phyloP scores from a whole-genome alignment of 768 basidiomycete species.

The Panaeolus papilionaceus region DNA sequence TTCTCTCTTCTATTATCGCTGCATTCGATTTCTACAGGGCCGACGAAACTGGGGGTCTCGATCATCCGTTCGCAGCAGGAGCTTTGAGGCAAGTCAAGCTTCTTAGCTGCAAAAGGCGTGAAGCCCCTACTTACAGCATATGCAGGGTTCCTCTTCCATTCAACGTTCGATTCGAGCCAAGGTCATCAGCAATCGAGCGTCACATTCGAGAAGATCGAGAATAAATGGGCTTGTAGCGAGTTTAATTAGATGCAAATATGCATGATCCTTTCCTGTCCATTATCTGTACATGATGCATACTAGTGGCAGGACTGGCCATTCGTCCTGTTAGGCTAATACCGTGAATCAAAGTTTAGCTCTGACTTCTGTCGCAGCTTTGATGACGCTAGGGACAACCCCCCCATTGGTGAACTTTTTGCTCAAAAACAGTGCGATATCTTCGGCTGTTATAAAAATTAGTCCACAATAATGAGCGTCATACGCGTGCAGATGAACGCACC shows the following conservation, averaged over 20 bases:
- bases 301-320: neutral
- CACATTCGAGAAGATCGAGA: neutral
- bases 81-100: neutral
- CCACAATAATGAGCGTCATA: neutral
- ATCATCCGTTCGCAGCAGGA: slow-evolving; percentile 14
- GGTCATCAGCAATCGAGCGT: neutral
- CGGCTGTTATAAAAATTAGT: neutral
- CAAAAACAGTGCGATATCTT: slow-evolving; percentile 1
- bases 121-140: neutral
- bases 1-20: slow-evolving; percentile 28
- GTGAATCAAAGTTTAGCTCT: neutral
- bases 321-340: neutral
- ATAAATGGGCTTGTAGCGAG: neutral
- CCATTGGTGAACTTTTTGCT: slow-evolving; percentile 5
- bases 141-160: slow-evolving; percentile 17
- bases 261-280: neutral
- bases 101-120: neutral
- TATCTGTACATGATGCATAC: neutral
- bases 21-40: slow-evolving; percentile 28
- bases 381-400: slow-evolving; percentile 2
- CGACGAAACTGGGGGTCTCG: slow-evolving; percentile 19
- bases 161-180: slow-evolving; percentile 9
- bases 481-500: slow-evolving; percentile 24
- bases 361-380: neutral
- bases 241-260: neutral